These are phyloP conservation scores for Bonia amplexicaulis DNA, from an alignment of 176 grass and related monocot genomes.

Conservation along the genomic window DNA sequence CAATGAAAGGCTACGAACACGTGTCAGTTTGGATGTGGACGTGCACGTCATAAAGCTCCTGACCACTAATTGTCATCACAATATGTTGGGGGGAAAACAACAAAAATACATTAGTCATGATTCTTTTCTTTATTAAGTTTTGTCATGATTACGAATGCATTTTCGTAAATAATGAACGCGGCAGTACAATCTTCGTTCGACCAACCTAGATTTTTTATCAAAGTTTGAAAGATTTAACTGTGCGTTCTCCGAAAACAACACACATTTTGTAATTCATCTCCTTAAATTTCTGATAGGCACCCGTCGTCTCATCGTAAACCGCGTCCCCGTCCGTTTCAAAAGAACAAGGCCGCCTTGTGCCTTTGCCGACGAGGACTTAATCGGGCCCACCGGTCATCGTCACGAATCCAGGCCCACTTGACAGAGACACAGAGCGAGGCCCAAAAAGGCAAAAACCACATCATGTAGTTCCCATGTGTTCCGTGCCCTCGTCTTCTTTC, in stretches of 20 bases:
- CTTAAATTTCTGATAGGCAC: not conserved
- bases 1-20: not conserved
- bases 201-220: not conserved
- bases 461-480: not conserved
- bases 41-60: not conserved
- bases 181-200: not conserved
- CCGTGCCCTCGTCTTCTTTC: not conserved
- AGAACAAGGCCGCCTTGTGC: not conserved
- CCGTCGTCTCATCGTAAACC: not conserved
- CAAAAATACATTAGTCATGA: not conserved
- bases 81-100: not conserved
- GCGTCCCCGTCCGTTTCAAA: not conserved
- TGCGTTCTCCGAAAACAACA: not conserved
- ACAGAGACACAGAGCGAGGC: not conserved
- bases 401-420: not conserved
- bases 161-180: not conserved
- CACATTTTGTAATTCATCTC: not conserved
- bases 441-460: not conserved
- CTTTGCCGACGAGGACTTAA: not conserved
- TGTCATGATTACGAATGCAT: not conserved
- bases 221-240: not conserved
- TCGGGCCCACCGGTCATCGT: not conserved
- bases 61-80: not conserved
- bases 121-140: not conserved
- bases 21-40: not conserved